Conservation (phyloP, 1,284 basidiomycete genomes). For the Kwoniella shivajii region DNA sequence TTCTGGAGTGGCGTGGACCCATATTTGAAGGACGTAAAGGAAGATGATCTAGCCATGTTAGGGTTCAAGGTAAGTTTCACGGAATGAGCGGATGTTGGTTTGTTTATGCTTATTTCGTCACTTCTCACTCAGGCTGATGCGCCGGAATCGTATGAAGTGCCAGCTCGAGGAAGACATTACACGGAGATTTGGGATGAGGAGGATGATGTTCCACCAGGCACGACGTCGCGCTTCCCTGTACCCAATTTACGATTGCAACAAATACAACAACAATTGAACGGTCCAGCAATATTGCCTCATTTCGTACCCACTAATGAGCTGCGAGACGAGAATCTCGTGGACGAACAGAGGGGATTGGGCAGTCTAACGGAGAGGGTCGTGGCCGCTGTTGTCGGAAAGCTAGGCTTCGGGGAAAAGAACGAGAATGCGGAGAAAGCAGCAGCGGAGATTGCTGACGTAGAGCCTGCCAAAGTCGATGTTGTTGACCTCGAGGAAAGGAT, state of each 20-base stretch:
- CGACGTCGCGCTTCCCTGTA: conserved; percentile 39
- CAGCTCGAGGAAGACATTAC: conserved; percentile 85
- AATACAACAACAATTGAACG: background rate
- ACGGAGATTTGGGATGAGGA: conserved; percentile 88
- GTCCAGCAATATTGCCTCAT: conserved; percentile 19
- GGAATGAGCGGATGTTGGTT: background rate
- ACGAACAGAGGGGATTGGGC: conserved; percentile 48
- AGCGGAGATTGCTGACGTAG: conserved; percentile 15
- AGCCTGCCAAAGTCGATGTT: conserved; percentile 52
- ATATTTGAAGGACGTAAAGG: conserved; percentile 78
- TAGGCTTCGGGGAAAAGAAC: conserved; percentile 59
- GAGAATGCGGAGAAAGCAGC: conserved; percentile 41
- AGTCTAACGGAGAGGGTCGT: conserved; percentile 60
- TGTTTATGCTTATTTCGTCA: background rate
- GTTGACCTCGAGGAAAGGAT: conserved; percentile 60
- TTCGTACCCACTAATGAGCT: conserved; percentile 42
- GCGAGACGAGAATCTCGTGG: conserved; percentile 44
- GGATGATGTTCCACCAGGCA: conserved; percentile 60
- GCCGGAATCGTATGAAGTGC: conserved; percentile 79
- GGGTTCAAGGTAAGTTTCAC: conserved; percentile 65
- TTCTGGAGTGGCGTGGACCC: conserved; percentile 85
- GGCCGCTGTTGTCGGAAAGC: conserved; percentile 67
- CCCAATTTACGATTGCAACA: conserved; percentile 36
- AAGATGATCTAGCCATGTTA: conserved; percentile 88
- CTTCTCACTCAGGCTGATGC: conserved; percentile 63